Evolutionary conservation across 805 yeast species (phyloP), one percentile per base, ranked within the genome.

Genomic region (Debaryomyces hansenii): DNA sequence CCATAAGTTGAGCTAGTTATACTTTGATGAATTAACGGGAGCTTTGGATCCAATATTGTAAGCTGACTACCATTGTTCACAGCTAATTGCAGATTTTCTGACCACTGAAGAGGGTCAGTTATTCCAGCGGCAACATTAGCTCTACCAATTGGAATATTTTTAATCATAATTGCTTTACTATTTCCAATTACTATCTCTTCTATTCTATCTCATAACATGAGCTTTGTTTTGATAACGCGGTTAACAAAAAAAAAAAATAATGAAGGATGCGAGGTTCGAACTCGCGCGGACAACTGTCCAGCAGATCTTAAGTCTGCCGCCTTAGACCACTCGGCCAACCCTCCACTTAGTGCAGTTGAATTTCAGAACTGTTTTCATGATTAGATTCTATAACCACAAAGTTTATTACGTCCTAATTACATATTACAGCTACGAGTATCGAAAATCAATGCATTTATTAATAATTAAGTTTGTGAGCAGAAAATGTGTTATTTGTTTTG

Each of bases 251-350:
- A 51, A 63, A 66, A 64, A 60, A 51, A 64, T 66, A 63, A 50
- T 72, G 77, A 71, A 72, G 76, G 75, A 63, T 69, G 75, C 76
- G 77, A 70, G 77, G 73, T 72, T 72, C 77, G 77, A 72, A 72
- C 77, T 70, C 77, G 76, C 77, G 77, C 77, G 76, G 77, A 69
- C 72, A 66, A 51, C 53, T 57, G 72, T 68, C 76, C 75, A 71
- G 64, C 67, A 66, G 76, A 71, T 67, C 76, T 71, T 71, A 70
- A 70, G 76, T 71, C 76, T 65, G 66, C 75, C 76, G 75, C 76
- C 76, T 70, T 70, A 69, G 75, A 70, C 76, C 75, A 70, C 76
- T 71, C 76, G 76, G 76, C 75, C 76, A 71, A 68, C 74, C 75
- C 75, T 71, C 76, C 76, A 59, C 9, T 41, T 51, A 18, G 18